These are phyloP conservation scores for Mycena metata DNA, from an alignment of 768 basidiomycete species.

Conservation along the genomic window DNA sequence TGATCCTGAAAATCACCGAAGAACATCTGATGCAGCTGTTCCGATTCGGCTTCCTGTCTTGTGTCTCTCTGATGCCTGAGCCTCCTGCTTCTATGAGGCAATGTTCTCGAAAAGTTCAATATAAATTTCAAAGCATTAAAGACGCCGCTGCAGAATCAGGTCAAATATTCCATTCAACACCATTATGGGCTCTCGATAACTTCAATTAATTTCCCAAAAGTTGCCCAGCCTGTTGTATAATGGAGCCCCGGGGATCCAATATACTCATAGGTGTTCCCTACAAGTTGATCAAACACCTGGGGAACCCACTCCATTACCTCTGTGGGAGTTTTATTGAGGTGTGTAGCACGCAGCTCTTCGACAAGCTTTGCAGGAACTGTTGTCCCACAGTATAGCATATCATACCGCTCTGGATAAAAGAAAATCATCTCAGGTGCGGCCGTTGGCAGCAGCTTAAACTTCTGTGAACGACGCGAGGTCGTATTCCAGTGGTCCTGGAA, in stretches of 20 bases:
- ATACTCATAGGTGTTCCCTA: no score
- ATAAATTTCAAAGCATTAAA: no score
- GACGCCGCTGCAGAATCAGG: no score
- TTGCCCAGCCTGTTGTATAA: slow-evolving; percentile 3
- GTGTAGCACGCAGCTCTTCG: not conserved
- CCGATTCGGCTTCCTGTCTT: no score
- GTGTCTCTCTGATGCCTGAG: no score
- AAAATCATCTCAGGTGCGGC: not conserved
- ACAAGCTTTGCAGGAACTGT: slow-evolving; percentile 1
- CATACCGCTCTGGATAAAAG: not conserved
- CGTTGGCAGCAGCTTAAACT: not conserved
- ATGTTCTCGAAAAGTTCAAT: no score
- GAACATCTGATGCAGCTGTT: no score
- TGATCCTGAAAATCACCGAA: no score
- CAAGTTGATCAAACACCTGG: no score
- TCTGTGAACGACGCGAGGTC: not conserved
- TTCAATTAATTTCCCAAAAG: slow-evolving; percentile 76
- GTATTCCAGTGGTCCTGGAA: slow-evolving; percentile 13
- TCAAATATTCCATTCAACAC: no score
- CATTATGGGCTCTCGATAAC: slow-evolving; percentile 3
- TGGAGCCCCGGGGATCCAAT: no score
- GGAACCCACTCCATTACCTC: slow-evolving; percentile 4
- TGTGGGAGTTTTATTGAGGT: not conserved
- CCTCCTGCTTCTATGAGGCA: no score
- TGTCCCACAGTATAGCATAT: slow-evolving; percentile 7